These are phyloP conservation scores for Apiotrichum sp. DNA, from an alignment of 1,284 basidiomycete genomes.

Conservation along the genomic window DNA sequence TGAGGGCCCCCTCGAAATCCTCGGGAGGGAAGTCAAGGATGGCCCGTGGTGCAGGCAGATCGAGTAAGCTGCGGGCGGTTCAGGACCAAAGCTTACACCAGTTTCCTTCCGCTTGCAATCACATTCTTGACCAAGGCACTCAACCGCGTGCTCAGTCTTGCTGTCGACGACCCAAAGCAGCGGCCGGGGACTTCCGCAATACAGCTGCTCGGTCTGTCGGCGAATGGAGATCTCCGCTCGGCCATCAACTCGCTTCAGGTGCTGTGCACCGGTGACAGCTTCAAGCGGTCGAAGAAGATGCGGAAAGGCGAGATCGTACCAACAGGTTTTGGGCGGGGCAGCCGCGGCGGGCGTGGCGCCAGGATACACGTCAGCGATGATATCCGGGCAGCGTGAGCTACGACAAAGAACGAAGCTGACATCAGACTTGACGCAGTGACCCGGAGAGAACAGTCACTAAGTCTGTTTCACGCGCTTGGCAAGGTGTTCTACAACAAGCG, in stretches of 20 bases:
- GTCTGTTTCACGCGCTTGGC: conserved; percentile 86
- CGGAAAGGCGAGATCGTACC: conserved; percentile 15
- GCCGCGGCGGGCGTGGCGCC: conserved; percentile 31
- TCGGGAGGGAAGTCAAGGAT: conserved; percentile 58
- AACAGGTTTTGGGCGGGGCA: conserved; percentile 6
- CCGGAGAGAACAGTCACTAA: conserved; percentile 74
- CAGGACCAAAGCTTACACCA: conserved; percentile 32
- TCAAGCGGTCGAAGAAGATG: conserved; percentile 12
- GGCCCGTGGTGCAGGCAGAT: conserved; percentile 66
- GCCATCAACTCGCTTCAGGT: conserved; percentile 91
- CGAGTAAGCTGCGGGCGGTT: conserved; percentile 50
- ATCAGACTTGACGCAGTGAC: conserved; percentile 62
- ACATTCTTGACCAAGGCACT: conserved; percentile 79
- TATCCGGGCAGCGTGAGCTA: conserved; percentile 43
- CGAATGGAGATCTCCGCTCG: conserved; percentile 84
- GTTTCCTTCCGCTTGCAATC: conserved; percentile 85
- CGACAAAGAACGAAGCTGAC: not conserved
- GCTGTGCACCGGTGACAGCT: conserved; percentile 35
- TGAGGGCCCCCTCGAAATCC: conserved; percentile 48
- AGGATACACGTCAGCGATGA: conserved; percentile 43
- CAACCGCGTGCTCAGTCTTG: conserved; percentile 57
- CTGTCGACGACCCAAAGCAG: conserved; percentile 36
- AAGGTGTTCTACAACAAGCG: conserved; percentile 95
- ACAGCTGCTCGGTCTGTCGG: conserved; percentile 67
- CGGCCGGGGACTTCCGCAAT: conserved; percentile 60